Evolutionary conservation across 768 basidiomycete species (phyloP).

Genomic region (Lentinula detonsa): DNA sequence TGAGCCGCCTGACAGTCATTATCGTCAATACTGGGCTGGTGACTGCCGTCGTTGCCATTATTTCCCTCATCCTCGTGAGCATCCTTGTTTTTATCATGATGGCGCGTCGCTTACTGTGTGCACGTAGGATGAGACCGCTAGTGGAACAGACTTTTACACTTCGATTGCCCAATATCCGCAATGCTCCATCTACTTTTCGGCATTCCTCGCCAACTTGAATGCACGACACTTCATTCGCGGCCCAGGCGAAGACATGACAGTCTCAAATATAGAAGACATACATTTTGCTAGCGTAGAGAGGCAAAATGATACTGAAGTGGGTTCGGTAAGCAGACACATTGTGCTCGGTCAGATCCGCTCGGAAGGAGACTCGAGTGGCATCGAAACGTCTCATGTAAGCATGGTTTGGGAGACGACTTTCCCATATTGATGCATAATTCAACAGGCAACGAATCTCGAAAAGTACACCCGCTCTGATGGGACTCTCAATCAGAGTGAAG

Average conservation of each 20-base stretch:
- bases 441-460: not conserved
- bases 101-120: not conserved
- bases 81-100: not conserved
- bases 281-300: slow-evolving; percentile 2
- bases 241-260: slow-evolving; percentile 1
- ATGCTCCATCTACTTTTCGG: slow-evolving; percentile 12
- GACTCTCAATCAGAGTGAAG: not conserved
- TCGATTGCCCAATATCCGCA: slow-evolving; percentile 12
- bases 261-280: slow-evolving; percentile 11
- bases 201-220: slow-evolving; percentile 12
- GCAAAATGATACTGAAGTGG: not conserved
- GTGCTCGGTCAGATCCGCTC: not conserved
- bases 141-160: slow-evolving; percentile 12
- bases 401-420: not conserved
- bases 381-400: not conserved
- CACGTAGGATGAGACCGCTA: slow-evolving; percentile 10
- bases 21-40: slow-evolving; percentile 11
- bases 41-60: slow-evolving; percentile 10
- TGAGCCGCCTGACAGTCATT: slow-evolving; percentile 9
- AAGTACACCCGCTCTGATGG: not conserved
- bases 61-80: slow-evolving; percentile 10
- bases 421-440: not conserved
- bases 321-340: not conserved
- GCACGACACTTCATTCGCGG: slow-evolving; percentile 9
- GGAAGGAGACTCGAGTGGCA: not conserved